A percentile compares a stretch with the other conserved stretches of the same genome.
Evolutionary conservation across 2,329 filamentous ascomycete genomes (phyloP).

Genomic region (Trichoderma sp.): DNA sequence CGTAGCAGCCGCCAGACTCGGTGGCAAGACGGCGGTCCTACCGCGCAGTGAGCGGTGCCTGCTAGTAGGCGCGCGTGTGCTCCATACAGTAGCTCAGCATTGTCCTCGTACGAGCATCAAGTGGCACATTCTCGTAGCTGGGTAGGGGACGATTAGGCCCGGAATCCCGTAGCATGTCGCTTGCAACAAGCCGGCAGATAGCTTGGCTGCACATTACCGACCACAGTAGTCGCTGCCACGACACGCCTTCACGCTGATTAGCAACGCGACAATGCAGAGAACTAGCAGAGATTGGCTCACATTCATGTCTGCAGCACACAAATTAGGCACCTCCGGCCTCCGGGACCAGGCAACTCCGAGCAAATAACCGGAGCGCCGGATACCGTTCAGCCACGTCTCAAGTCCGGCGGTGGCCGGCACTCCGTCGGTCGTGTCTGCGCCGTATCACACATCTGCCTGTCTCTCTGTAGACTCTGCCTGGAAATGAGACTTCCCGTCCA

Average conservation of each 20-base stretch:
- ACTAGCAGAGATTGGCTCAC: not conserved
- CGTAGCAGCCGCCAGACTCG: not conserved
- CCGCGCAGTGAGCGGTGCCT: not conserved
- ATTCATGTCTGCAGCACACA: not conserved
- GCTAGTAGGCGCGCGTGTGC: not conserved
- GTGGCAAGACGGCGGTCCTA: not conserved
- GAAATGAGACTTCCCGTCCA: not conserved
- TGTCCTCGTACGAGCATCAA: not conserved
- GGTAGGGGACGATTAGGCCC: constrained; percentile 3
- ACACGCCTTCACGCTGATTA: not conserved
- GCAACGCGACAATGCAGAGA: not conserved
- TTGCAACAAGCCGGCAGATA: not conserved
- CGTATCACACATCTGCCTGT: not conserved
- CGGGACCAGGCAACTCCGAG: constrained; percentile 14
- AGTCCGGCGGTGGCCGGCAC: constrained; percentile 12
- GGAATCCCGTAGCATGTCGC: not conserved
- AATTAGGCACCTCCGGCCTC: constrained; percentile 1
- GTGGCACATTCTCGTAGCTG: not conserved
- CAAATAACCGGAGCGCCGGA: constrained; percentile 15
- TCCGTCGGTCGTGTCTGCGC: not conserved
- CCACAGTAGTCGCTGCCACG: not conserved
- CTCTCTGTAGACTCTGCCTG: not conserved
- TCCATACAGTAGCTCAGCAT: not conserved
- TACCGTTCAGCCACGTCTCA: constrained; percentile 1
- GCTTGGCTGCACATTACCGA: not conserved